phyloP scores from a whole-genome alignment of 495 filamentous ascomycete genomes.

The Penicillium pancosmium region DNA sequence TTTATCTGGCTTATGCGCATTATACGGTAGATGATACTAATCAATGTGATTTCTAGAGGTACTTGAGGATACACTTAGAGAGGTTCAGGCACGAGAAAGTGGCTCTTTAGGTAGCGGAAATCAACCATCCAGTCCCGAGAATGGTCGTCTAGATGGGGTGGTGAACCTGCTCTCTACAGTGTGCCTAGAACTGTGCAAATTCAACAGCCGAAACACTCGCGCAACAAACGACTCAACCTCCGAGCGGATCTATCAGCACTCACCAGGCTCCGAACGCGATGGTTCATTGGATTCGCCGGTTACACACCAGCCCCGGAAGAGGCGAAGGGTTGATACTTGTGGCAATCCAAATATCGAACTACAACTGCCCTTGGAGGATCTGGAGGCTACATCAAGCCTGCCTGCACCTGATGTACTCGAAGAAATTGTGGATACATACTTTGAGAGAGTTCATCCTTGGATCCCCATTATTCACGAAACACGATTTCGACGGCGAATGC shows the following conservation, averaged over 20 bases:
- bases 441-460: slow-evolving; percentile 39
- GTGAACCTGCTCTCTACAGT: slow-evolving; percentile 7
- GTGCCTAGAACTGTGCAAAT: slow-evolving; percentile 9
- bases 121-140: background rate
- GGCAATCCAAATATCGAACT: slow-evolving; percentile 8
- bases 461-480: slow-evolving; percentile 43
- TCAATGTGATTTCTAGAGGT: slow-evolving; percentile 1
- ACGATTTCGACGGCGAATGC: slow-evolving; percentile 29
- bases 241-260: background rate
- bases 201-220: slow-evolving; percentile 6
- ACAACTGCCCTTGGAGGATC: slow-evolving; percentile 7
- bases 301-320: background rate
- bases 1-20: background rate
- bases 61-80: slow-evolving; percentile 14
- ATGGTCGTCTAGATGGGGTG: slow-evolving; percentile 1
- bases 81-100: slow-evolving; percentile 3
- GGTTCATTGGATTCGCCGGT: background rate
- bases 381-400: slow-evolving; percentile 13
- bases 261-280: background rate
- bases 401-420: slow-evolving; percentile 28
- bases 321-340: slow-evolving; percentile 9
- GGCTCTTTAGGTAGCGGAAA: background rate
- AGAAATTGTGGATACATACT: slow-evolving; percentile 34
- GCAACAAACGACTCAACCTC: background rate
- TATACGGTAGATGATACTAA: background rate